phyloP scores from a whole-genome alignment of 2,329 filamentous ascomycete species.

The Pestalotiopsis sp. region DNA sequence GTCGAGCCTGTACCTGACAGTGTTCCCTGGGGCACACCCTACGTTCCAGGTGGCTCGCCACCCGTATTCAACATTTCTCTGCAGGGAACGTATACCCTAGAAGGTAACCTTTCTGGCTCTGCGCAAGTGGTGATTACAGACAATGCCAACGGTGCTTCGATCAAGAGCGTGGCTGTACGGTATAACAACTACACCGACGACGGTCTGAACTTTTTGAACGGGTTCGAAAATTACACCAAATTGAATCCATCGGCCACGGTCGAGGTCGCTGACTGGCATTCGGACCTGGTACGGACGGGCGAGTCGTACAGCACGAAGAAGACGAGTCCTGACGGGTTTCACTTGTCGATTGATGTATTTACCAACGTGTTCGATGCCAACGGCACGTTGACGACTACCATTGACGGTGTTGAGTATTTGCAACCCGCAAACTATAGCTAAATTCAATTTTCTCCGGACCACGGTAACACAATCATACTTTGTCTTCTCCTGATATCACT shows the following conservation, averaged over 20 bases:
- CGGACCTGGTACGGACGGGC: constrained; percentile 15
- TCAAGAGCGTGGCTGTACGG: constrained; percentile 31
- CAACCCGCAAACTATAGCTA: neutral
- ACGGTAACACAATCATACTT: too few species aligned
- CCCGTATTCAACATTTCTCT: too few species aligned
- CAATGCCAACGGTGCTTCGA: constrained; percentile 11
- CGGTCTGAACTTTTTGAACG: constrained; percentile 33
- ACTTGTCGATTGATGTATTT: neutral
- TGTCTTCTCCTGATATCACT: too few species aligned
- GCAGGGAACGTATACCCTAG: constrained; percentile 18
- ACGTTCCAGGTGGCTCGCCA: constrained; percentile 22
- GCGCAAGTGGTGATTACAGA: constrained; percentile 23
- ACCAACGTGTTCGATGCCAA: neutral
- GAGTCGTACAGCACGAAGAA: neutral
- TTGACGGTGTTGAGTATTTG: neutral
- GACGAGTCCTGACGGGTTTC: neutral
- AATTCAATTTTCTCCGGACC: too few species aligned
- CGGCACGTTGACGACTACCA: neutral
- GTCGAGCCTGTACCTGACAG: constrained; percentile 30
- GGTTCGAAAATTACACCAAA: constrained; percentile 35
- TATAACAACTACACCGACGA: constrained; percentile 41
- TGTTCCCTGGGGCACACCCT: constrained; percentile 38
- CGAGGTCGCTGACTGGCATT: constrained; percentile 39
- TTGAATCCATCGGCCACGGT: constrained; percentile 23
- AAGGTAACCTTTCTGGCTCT: constrained; percentile 17